Evolutionary conservation across 2,329 filamentous ascomycete species (phyloP), one percentile per base, ranked within the genome.

Genomic region (Fusarium buxicola): DNA sequence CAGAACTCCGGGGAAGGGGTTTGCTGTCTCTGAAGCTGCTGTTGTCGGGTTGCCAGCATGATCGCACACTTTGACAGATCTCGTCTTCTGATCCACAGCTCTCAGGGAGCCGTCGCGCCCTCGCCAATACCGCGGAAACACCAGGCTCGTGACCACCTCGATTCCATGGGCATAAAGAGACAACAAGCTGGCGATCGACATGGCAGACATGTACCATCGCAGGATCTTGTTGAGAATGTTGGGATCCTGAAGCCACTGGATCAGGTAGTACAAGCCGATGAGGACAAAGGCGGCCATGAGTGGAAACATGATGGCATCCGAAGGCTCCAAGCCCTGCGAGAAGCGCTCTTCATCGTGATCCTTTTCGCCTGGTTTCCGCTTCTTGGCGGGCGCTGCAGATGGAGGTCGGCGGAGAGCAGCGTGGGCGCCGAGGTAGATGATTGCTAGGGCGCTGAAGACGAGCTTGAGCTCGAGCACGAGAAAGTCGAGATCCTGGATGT

Each of bases 221-320:
- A 98, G 80, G 34, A 96, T 85, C 76, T 89, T 91, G 79, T 94
- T 97, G 70, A 98, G 78, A 18, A 96, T 80, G 10, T 88, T 82
- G 1, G 93, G 89, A 70, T 97, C 92, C 65, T 94, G 83, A 52
- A 97, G 85, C 85, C 90, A 95, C 74, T 96, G 92, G 73, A 98
- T 92, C 58, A 97, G 81, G 69, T 94, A 89, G 79, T 98, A 98
- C 11, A 98, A 82, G 6, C 87, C 87, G 36, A 88, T 83, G 8
- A 98, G 85, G 2, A 89, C 87, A 9, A 81, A 71, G 2, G 88
- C 92, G 7, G 93, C 94, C 51, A 93, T 81, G 28, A 97, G 68
- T 2, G 94, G 95, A 63, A 97, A 91, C 69, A 96, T 76, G 66
- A 98, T 86, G 43, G 92, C 94, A 75, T 98, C 94, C 0, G 86